Conservation (phyloP, 164 flowering plant genomes). For the Malania oleifera region DNA sequence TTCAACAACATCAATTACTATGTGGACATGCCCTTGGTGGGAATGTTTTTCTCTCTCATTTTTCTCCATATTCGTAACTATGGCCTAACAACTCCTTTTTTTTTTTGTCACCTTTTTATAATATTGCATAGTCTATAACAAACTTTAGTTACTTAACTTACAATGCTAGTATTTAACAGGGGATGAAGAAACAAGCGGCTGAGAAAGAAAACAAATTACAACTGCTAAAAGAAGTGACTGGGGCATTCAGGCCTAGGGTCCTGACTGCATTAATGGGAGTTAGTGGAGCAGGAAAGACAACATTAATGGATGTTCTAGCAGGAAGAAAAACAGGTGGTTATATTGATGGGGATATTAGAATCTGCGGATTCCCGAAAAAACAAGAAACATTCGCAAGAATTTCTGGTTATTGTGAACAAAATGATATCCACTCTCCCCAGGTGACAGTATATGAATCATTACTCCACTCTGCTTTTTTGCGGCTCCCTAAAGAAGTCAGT, state of each 20-base stretch:
- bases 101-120: too few relatives aligned
- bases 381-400: constrained; percentile 3
- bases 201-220: not conserved
- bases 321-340: constrained; percentile 2
- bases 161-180: not conserved
- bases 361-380: not conserved
- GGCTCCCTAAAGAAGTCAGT: not conserved
- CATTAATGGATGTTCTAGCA: constrained; percentile 1
- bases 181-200: constrained; percentile 2
- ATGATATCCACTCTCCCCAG: too few relatives aligned
- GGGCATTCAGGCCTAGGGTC: constrained; percentile 1
- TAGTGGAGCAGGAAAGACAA: constrained; percentile 3
- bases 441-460: not conserved
- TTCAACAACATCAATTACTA: constrained; percentile 2
- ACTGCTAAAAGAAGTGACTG: not conserved
- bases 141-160: too few relatives aligned
- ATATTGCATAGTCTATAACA: too few relatives aligned
- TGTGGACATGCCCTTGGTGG: constrained; percentile 2
- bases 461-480: not conserved
- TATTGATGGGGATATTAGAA: not conserved
- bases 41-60: not conserved
- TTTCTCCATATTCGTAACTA: too few relatives aligned
- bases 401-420: constrained; percentile 3
- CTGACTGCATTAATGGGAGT: constrained; percentile 1
- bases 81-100: too few relatives aligned